Evolutionary conservation across 495 filamentous ascomycete genomes (phyloP).

Genomic region (Trichoderma gamsii): DNA sequence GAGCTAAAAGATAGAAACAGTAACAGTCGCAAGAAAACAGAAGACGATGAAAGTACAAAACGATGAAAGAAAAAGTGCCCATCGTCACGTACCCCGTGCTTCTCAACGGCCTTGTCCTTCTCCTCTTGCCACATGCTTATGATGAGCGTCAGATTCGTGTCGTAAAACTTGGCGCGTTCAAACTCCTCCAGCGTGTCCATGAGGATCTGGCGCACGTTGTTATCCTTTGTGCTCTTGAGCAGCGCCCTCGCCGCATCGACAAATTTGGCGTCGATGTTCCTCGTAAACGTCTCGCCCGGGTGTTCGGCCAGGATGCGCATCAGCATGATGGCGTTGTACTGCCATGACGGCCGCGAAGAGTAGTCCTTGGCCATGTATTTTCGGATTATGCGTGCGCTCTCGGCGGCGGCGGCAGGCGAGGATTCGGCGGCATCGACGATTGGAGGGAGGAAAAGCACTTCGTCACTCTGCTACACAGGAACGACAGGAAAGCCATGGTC

Average conservation of each 20-base stretch:
- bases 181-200: slow-evolving; percentile 78
- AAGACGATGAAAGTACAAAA: neutral
- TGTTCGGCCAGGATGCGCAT: slow-evolving; percentile 89
- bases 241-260: slow-evolving; percentile 67
- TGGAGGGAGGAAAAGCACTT: slow-evolving; percentile 85
- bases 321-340: slow-evolving; percentile 97
- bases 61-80: neutral
- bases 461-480: slow-evolving; percentile 56
- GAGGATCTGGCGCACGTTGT: slow-evolving; percentile 73
- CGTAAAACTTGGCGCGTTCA: slow-evolving; percentile 58
- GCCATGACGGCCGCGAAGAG: slow-evolving; percentile 53
- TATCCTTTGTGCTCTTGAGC: slow-evolving; percentile 63
- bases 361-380: slow-evolving; percentile 72
- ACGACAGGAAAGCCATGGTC: slow-evolving; percentile 9
- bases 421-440: slow-evolving; percentile 96
- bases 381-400: slow-evolving; percentile 69
- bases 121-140: slow-evolving; percentile 87
- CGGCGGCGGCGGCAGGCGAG: slow-evolving; percentile 73
- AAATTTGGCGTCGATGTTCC: slow-evolving; percentile 80
- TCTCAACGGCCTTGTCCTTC: slow-evolving; percentile 54
- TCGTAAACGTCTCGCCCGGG: slow-evolving; percentile 80
- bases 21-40: too few relatives aligned
- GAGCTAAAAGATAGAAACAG: too few relatives aligned
- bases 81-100: slow-evolving; percentile 31
- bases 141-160: slow-evolving; percentile 62